Conservation (phyloP, 2,329 filamentous ascomycete species). For the Diaporthe humulicola region DNA sequence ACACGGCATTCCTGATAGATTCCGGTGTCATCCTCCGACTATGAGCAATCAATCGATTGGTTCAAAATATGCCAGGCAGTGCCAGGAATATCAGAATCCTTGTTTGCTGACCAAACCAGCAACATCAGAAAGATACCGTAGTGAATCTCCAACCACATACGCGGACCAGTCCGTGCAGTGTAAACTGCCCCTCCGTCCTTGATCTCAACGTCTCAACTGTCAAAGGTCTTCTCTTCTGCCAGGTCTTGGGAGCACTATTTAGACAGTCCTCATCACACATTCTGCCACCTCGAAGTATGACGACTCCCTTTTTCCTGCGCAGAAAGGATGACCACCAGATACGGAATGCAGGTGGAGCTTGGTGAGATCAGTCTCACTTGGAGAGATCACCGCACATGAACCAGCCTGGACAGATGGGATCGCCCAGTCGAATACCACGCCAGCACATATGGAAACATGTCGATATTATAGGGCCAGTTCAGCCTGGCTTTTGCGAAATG, state of each 20-base stretch:
- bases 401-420: background rate
- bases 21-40: background rate
- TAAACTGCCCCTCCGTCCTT: background rate
- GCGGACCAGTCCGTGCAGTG: background rate
- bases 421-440: background rate
- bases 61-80: background rate
- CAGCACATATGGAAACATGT: background rate
- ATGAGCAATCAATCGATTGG: background rate
- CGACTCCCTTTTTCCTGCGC: background rate
- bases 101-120: conserved; percentile 14
- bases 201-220: background rate
- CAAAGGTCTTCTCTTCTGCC: background rate
- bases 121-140: too few relatives aligned
- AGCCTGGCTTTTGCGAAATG: background rate
- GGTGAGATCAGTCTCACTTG: background rate
- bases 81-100: background rate
- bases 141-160: too few relatives aligned
- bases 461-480: background rate
- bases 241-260: too few relatives aligned
- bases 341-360: background rate
- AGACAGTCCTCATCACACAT: background rate
- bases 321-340: background rate
- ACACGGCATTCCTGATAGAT: conserved; percentile 21
- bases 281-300: background rate
- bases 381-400: background rate